Evolutionary conservation across 768 basidiomycete genomes (phyloP).

Genomic region (Tricholoma saponaceum): DNA sequence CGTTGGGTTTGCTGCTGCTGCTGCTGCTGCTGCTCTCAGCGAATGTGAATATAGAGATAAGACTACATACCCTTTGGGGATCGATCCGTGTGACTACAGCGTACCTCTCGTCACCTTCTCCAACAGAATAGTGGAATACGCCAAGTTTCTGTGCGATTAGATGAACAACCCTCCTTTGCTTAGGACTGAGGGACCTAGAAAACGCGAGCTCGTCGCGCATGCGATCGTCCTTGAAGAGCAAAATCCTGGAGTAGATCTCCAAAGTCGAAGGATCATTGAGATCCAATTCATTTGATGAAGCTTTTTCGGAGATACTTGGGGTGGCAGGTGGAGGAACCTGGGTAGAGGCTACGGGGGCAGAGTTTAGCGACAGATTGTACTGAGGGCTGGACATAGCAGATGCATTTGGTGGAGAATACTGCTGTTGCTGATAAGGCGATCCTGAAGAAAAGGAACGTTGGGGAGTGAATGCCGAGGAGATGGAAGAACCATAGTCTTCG

Average conservation of each 20-base stretch:
- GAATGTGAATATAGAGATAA: conserved; percentile 5
- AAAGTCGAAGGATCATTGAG: conserved; percentile 93
- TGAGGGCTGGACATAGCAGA: conserved; percentile 41
- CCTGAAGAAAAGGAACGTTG: conserved; percentile 70
- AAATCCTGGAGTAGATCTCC: conserved; percentile 94
- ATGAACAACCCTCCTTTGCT: conserved; percentile 90
- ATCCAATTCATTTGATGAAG: conserved; percentile 73
- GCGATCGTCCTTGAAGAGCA: conserved; percentile 95
- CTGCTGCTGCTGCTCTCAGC: conserved; percentile 15
- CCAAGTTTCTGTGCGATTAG: conserved; percentile 95
- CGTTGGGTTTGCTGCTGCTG: conserved; percentile 43
- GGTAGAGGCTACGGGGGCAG: conserved; percentile 48
- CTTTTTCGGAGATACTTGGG: conserved; percentile 63
- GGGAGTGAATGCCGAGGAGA: conserved; percentile 59
- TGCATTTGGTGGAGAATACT: conserved; percentile 66
- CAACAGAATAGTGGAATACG: conserved; percentile 90
- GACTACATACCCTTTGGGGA: conserved; percentile 64
- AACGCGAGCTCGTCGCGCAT: conserved; percentile 98
- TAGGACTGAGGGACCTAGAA: conserved; percentile 78
- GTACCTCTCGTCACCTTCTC: conserved; percentile 88
- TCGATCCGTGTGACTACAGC: conserved; percentile 93
- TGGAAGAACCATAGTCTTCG: conserved; percentile 70
- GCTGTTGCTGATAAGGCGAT: conserved; percentile 53
- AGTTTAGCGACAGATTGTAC: conserved; percentile 39
- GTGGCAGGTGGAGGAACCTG: conserved; percentile 56